A percentile compares a stretch with the other conserved stretches of the same genome.
phyloP scores from a whole-genome alignment of 2,329 filamentous ascomycete species.

The Emmonsiellopsis sp. region DNA sequence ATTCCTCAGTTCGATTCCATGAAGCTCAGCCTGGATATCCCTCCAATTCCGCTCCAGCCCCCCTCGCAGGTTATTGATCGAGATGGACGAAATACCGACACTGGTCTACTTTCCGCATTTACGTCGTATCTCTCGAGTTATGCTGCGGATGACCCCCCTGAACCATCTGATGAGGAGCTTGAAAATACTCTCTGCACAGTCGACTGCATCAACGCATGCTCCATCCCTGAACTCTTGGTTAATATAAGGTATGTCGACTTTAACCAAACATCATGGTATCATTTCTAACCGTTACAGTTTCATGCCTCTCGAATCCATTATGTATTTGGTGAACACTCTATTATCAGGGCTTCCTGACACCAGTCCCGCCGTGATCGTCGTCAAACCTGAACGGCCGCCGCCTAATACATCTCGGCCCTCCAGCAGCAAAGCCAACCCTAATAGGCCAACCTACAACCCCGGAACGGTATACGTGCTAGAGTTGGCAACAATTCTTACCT shows the following conservation, averaged over 20 bases:
- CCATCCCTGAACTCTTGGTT: constrained; percentile 68
- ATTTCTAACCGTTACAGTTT: constrained; percentile 35
- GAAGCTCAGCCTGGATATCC: constrained; percentile 58
- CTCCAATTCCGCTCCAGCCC: constrained; percentile 77
- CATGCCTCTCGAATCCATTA: constrained; percentile 51
- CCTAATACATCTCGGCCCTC: constrained; percentile 49
- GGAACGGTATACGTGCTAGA: constrained; percentile 85
- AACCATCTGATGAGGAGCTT: constrained; percentile 92
- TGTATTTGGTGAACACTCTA: constrained; percentile 60
- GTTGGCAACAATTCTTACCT: constrained; percentile 70
- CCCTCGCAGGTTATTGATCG: constrained; percentile 90
- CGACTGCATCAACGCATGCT: constrained; percentile 86
- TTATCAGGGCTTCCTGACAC: constrained; percentile 78
- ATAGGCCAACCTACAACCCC: constrained; percentile 67
- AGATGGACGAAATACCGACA: constrained; percentile 65
- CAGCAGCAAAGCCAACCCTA: constrained; percentile 46
- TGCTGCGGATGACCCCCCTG: constrained; percentile 91
- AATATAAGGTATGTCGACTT: constrained; percentile 57
- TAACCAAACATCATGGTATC: constrained; percentile 1
- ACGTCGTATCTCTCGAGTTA: constrained; percentile 98
- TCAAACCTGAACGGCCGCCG: constrained; percentile 74
- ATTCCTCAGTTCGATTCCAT: constrained; percentile 70
- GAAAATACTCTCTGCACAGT: constrained; percentile 92
- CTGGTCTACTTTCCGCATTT: constrained; percentile 84
- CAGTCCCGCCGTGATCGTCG: constrained; percentile 69